A percentile compares a stretch with the other conserved stretches of the same genome.
Conservation (phyloP, 2,329 filamentous ascomycete species). For the Fusarium sp. region DNA sequence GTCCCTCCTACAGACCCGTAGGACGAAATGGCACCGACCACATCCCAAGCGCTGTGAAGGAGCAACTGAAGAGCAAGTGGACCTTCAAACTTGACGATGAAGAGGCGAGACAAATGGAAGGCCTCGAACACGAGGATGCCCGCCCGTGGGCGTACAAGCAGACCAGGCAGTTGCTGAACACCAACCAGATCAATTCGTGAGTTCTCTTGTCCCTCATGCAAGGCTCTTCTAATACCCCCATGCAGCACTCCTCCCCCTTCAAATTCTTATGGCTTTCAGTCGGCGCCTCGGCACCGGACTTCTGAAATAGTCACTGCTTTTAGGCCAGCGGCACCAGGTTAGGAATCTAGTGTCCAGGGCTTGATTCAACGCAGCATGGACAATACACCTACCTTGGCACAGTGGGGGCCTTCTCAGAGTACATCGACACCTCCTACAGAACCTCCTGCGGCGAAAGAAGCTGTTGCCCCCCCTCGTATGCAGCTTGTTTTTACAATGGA, state of each 20-base stretch:
- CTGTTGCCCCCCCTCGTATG: neutral
- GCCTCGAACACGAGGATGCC: conserved; percentile 28
- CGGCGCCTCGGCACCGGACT: neutral
- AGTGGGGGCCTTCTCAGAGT: conserved; percentile 11
- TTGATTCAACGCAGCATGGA: neutral
- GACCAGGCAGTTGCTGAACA: neutral
- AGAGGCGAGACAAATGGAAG: conserved; percentile 36
- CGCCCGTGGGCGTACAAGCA: conserved; percentile 38
- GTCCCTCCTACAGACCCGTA: conserved; percentile 21
- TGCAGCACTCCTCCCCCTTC: neutral
- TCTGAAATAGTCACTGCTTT: conserved; percentile 1
- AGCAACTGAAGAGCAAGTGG: conserved; percentile 23
- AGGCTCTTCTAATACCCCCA: neutral
- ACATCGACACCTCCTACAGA: neutral
- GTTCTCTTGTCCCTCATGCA: neutral
- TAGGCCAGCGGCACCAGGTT: conserved; percentile 21
- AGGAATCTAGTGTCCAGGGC: conserved; percentile 17
- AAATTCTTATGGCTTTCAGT: too few species aligned
- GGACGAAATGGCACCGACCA: conserved; percentile 22
- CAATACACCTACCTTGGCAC: neutral
- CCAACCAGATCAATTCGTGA: neutral
- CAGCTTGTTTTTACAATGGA: neutral
- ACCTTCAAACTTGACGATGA: conserved; percentile 33
- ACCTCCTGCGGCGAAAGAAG: too few species aligned
- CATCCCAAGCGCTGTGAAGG: neutral